phyloP scores from a whole-genome alignment of 2,329 filamentous ascomycete species.

The Moelleriella libera region DNA sequence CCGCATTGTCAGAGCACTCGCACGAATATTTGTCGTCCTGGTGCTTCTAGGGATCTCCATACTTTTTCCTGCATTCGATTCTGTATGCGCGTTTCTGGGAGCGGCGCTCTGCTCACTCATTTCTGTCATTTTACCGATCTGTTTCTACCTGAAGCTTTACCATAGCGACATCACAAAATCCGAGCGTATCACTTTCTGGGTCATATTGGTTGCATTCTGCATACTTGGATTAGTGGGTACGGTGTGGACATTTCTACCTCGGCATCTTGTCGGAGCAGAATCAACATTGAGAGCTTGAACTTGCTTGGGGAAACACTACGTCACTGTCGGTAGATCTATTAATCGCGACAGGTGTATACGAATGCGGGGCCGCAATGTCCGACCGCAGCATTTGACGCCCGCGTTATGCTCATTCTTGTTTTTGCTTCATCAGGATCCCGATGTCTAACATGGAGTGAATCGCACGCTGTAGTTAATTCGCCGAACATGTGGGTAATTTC shows the following conservation, averaged over 20 bases:
- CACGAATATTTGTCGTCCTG: slow-evolving; percentile 54
- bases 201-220: slow-evolving; percentile 54
- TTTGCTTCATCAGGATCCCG: too few relatives aligned
- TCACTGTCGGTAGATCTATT: too few relatives aligned
- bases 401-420: too few relatives aligned
- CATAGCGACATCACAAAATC: slow-evolving; percentile 48
- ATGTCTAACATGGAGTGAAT: too few relatives aligned
- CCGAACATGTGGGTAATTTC: slow-evolving; percentile 43
- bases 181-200: slow-evolving; percentile 55
- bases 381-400: too few relatives aligned
- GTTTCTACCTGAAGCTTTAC: slow-evolving; percentile 86
- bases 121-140: slow-evolving; percentile 76
- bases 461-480: too few relatives aligned
- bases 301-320: background rate
- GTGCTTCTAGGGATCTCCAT: slow-evolving; percentile 62
- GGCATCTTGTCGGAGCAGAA: slow-evolving; percentile 48
- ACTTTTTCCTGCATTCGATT: slow-evolving; percentile 63
- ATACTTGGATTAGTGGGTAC: slow-evolving; percentile 65
- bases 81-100: slow-evolving; percentile 83
- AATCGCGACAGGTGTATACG: too few relatives aligned
- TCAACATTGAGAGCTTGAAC: background rate
- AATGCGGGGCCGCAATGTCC: too few relatives aligned
- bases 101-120: slow-evolving; percentile 86
- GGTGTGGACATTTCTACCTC: slow-evolving; percentile 77
- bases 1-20: slow-evolving; percentile 36